Conservation (phyloP, 2,329 filamentous ascomycete genomes). For the Colletotrichum brevisporum region DNA sequence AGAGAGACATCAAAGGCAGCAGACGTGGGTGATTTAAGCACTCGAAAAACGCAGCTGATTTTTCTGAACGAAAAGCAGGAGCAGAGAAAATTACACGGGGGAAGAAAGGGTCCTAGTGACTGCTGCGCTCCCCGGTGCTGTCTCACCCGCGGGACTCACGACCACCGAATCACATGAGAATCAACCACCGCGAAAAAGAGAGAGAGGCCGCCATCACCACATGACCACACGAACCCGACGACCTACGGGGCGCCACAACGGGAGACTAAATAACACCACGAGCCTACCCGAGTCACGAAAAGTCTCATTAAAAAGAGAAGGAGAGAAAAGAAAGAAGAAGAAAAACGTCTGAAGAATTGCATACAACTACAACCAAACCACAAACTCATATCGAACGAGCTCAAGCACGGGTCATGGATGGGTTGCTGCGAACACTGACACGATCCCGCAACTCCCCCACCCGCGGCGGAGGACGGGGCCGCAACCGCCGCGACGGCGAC, state of each 20-base stretch:
- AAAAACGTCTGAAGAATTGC: background rate
- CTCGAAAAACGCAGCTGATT: background rate
- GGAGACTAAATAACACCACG: slow-evolving; percentile 5
- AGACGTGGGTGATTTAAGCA: slow-evolving; percentile 13
- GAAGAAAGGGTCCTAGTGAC: slow-evolving; percentile 5
- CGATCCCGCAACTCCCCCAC: slow-evolving; percentile 23
- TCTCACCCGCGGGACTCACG: slow-evolving; percentile 20
- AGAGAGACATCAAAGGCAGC: slow-evolving; percentile 10
- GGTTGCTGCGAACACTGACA: slow-evolving; percentile 27
- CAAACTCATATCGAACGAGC: too few species aligned
- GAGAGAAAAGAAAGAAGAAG: background rate
- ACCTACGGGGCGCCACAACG: background rate
- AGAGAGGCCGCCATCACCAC: slow-evolving; percentile 29
- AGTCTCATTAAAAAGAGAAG: background rate
- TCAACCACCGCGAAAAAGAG: background rate
- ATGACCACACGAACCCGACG: slow-evolving; percentile 13
- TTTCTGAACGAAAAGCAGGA: background rate
- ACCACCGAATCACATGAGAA: slow-evolving; percentile 26
- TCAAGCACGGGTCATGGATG: slow-evolving; percentile 21
- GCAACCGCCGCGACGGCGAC: background rate
- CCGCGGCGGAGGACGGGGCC: slow-evolving; percentile 20
- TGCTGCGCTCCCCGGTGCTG: slow-evolving; percentile 1
- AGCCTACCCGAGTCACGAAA: slow-evolving; percentile 6
- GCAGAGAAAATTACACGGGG: background rate
- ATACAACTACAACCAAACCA: too few species aligned